Base-by-base conservation (phyloP, 495 filamentous ascomycete species). In the Annulohypoxylon stygium region DNA sequence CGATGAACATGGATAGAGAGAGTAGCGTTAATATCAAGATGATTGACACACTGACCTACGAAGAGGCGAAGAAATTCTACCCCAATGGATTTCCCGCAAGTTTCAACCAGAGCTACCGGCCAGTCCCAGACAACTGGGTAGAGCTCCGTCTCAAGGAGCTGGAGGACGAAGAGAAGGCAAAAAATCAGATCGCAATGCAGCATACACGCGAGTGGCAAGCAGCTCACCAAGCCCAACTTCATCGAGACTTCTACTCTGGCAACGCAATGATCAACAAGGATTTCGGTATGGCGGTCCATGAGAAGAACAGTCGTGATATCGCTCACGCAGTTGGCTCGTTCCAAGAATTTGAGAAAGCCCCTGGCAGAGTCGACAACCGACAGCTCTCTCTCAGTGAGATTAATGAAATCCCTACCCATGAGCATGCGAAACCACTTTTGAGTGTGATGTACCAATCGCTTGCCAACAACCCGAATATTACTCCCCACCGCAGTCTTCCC, bases 391-490 rank as follows among this genome's bases (percentile, higher is more conserved):
- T 78, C 9, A 75, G 79, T 1, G 79, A 86, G 18, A 78, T 79
- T 16, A 71, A 78, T n/a, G 50, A 48, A 0, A 83, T 80, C 63
- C 69, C 78, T 2, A 64, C 73, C 1, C 64, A 41, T 1, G 77
- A 81, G 45, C 77, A 80, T 54, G 77, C 78, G 1, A 70, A 74
- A 14, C 81, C 81, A 10, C 58, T 85, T n/a, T 45, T 87, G 1
- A 78, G 75, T n/a, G 76, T 83, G 74, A 55, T 71, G 0, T 82
- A 82, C 48, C 78, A 77, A 43, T 78, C 79, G 2, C 54, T 86
- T 12, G 41, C 45, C 20, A 55, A 66, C 25, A 45, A 54, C 7
- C 67, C 70, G 7, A 64, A 25, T 4, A n/a, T 65, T 18, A n/a
- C 30, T 7, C 39, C 23, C 1, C 33, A 34, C 20, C 34, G 37